Evolutionary conservation across 1,139 yeast genomes (phyloP).

Genomic region (Protomyces gravidus): DNA sequence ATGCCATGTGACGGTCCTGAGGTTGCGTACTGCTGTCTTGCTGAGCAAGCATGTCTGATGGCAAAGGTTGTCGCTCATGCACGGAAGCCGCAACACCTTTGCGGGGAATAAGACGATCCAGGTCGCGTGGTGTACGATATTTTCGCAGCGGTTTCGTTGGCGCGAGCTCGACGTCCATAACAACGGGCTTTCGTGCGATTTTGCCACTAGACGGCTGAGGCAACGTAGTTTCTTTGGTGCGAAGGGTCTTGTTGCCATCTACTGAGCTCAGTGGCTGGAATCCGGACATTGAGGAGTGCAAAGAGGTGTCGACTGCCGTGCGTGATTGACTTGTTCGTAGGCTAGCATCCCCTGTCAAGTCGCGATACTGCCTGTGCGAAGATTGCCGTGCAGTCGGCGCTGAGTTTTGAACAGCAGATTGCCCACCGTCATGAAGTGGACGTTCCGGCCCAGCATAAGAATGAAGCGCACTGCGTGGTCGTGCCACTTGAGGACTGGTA

Average conservation of each 20-base stretch:
- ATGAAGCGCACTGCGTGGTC: background rate
- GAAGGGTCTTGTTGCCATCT: background rate
- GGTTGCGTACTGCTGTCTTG: too few relatives aligned
- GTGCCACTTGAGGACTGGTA: background rate
- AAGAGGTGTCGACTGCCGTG: background rate
- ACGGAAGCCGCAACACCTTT: background rate
- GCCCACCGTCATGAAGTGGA: background rate
- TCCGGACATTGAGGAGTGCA: background rate
- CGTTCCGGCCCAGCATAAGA: background rate
- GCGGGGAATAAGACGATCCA: background rate
- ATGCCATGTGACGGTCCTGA: background rate
- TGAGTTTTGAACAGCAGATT: too few relatives aligned
- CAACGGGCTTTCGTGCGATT: background rate
- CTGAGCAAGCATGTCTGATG: background rate
- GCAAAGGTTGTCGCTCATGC: background rate
- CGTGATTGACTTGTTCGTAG: background rate
- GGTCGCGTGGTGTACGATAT: background rate
- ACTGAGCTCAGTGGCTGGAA: background rate
- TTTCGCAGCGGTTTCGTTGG: background rate
- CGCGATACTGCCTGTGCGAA: background rate
- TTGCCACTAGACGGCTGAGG: background rate
- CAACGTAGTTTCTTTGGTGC: background rate
- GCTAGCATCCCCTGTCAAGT: background rate
- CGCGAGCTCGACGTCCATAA: background rate
- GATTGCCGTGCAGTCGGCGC: background rate